phyloP scores from a whole-genome alignment of 2,329 filamentous ascomycete genomes.

The Trichoderma lentiforme region DNA sequence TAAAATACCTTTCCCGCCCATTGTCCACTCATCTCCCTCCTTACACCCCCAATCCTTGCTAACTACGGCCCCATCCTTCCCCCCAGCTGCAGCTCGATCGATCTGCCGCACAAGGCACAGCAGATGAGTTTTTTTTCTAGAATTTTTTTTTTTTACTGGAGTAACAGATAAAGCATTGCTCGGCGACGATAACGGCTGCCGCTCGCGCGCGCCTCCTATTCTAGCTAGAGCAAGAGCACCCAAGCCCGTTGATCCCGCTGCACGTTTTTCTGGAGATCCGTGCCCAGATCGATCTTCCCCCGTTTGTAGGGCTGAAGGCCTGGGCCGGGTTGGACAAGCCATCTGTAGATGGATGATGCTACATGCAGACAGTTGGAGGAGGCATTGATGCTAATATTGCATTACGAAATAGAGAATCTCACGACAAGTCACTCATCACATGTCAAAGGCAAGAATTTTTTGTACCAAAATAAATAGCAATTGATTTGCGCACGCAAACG shows the following conservation, averaged over 20 bases:
- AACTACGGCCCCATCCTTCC: not conserved
- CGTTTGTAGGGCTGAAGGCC: slow-evolving; percentile 12
- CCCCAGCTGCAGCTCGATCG: slow-evolving; percentile 1
- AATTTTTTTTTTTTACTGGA: not conserved
- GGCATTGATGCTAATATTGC: not conserved
- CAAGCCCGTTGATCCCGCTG: not conserved
- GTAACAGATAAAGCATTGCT: not conserved
- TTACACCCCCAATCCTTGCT: not conserved
- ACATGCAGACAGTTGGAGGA: not conserved
- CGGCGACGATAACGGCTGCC: not conserved
- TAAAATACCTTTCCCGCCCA: not conserved
- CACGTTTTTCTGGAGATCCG: slow-evolving; percentile 7
- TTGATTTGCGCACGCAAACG: slow-evolving; percentile 5
- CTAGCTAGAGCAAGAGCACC: not conserved
- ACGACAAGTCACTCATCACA: not conserved
- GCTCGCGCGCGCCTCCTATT: not conserved
- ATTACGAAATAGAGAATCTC: not conserved
- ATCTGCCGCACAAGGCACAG: not conserved
- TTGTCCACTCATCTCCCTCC: not conserved
- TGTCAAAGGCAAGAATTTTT: too few species aligned
- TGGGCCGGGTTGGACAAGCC: not conserved
- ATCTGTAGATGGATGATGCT: not conserved
- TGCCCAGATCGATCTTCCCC: not conserved
- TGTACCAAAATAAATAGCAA: not conserved
- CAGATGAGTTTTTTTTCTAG: not conserved